Evolutionary conservation across 2,329 filamentous ascomycete species (phyloP).

Genomic region (Pyrenochaeta sp.): DNA sequence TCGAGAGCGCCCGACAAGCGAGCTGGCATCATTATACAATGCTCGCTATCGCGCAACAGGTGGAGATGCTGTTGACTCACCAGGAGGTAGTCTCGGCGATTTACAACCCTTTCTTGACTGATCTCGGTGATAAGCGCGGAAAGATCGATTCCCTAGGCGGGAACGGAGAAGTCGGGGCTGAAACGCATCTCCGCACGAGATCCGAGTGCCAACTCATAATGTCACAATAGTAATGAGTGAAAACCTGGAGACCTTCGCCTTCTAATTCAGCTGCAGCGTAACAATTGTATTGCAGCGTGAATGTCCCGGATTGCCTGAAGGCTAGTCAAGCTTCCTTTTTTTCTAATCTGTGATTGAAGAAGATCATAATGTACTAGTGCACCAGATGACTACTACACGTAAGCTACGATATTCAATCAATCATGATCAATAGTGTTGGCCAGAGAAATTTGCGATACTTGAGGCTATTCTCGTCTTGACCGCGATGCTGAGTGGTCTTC

Average conservation of each 20-base stretch:
- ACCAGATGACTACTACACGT: background rate
- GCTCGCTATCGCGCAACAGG: background rate
- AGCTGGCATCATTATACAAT: background rate
- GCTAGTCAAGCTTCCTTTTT: background rate
- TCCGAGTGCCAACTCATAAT: slow-evolving; percentile 2
- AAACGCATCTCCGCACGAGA: slow-evolving; percentile 9
- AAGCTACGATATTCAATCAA: background rate
- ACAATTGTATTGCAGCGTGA: background rate
- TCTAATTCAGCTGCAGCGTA: background rate
- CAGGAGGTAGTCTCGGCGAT: background rate
- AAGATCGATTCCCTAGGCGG: background rate
- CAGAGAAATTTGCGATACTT: background rate
- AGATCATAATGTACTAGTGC: background rate
- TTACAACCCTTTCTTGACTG: background rate
- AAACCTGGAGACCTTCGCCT: background rate
- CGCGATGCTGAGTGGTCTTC: background rate
- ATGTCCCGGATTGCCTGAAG: background rate
- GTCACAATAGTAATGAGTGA: background rate
- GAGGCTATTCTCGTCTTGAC: background rate
- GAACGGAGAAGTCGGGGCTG: slow-evolving; percentile 12
- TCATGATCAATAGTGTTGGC: background rate
- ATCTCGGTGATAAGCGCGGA: slow-evolving; percentile 2
- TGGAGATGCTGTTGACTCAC: background rate
- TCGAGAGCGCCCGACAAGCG: background rate
- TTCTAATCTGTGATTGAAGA: background rate